Evolutionary conservation across 2,329 filamentous ascomycete genomes (phyloP).

Genomic region (Fonsecaea monophora): DNA sequence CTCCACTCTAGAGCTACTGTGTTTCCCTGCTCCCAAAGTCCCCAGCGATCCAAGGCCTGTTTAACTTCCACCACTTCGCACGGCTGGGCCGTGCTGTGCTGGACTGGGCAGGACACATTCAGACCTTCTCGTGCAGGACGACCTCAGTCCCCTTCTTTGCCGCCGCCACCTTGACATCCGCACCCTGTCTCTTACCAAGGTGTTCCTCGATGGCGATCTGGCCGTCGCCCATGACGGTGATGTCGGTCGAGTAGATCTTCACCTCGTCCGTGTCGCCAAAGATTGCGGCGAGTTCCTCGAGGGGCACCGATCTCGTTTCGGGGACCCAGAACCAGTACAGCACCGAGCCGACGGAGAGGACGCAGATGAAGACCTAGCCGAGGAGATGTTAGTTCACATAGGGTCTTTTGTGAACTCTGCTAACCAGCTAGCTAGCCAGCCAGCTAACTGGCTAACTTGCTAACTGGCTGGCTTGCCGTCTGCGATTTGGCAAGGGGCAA

Average conservation of each 20-base stretch:
- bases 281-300: slow-evolving; percentile 43
- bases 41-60: too few species aligned
- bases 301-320: slow-evolving; percentile 42
- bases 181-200: not conserved
- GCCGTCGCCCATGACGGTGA: slow-evolving; percentile 1
- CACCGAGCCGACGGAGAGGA: slow-evolving; percentile 7
- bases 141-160: not conserved
- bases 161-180: not conserved
- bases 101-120: too few species aligned
- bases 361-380: slow-evolving; percentile 25
- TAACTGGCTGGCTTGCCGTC: too few species aligned
- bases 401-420: too few species aligned
- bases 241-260: slow-evolving; percentile 1
- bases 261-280: slow-evolving; percentile 33
- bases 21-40: too few species aligned
- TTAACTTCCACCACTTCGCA: not conserved
- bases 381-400: too few species aligned
- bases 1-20: not conserved
- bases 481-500: too few species aligned
- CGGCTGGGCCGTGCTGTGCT: too few species aligned
- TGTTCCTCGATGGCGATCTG: not conserved
- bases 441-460: too few species aligned
- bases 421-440: too few species aligned
- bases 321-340: slow-evolving; percentile 36
- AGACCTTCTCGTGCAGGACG: not conserved